Percentiles rank a stretch among this genome's conserved stretches.
phyloP scores from a whole-genome alignment of 352 stramenopile genomes.

The Pythium phragmiticola region DNA sequence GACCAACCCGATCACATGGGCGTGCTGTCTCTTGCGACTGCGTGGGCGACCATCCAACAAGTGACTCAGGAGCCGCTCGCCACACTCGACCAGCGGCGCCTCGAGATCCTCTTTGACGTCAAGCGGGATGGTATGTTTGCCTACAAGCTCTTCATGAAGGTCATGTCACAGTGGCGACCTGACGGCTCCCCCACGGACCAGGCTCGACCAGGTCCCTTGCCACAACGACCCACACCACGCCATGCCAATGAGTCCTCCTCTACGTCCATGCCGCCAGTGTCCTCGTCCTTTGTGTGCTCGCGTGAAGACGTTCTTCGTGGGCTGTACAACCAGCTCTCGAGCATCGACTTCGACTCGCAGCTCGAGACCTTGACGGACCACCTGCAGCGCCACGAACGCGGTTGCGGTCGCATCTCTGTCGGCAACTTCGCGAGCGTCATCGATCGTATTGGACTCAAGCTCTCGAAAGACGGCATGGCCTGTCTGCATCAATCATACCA shows the following conservation, averaged over 20 bases:
- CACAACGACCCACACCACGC: background rate
- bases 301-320: constrained; percentile 40
- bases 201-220: background rate
- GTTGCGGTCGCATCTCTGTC: constrained; percentile 31
- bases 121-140: constrained; percentile 54
- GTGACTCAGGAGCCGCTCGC: constrained; percentile 31
- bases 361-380: constrained; percentile 67
- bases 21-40: constrained; percentile 28
- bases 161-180: constrained; percentile 51
- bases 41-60: constrained; percentile 39
- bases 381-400: constrained; percentile 34
- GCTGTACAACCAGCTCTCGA: constrained; percentile 67
- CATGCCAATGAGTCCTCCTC: no score
- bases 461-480: constrained; percentile 40
- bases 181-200: background rate
- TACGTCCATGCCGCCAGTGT: no score
- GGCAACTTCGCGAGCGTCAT: constrained; percentile 45
- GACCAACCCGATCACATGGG: constrained; percentile 28
- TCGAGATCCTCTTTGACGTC: constrained; percentile 75
- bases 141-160: constrained; percentile 75
- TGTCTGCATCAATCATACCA: constrained; percentile 40
- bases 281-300: constrained; percentile 6
- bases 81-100: constrained; percentile 32
- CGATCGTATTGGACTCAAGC: constrained; percentile 49
- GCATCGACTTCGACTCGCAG: constrained; percentile 66